Evolutionary conservation across 2,329 filamentous ascomycete genomes (phyloP).

Genomic region (Trichoderma breve): DNA sequence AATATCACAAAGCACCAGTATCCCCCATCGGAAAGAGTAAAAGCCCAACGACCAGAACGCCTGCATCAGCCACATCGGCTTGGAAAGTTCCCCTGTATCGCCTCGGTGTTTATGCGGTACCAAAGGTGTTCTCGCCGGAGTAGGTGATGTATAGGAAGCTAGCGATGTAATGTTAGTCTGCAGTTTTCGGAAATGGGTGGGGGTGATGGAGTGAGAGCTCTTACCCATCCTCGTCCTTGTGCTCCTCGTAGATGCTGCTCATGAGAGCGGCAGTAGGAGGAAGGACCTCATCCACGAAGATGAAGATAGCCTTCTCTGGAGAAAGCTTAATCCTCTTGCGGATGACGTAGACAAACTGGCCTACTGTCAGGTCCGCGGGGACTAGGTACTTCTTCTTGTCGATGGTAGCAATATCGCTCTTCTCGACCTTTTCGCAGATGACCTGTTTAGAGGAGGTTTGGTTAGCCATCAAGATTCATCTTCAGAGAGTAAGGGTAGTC

Average conservation of each 20-base stretch:
- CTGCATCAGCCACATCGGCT: slow-evolving; percentile 32
- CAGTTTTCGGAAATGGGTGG: neutral
- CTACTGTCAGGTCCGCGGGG: slow-evolving; percentile 93
- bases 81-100: slow-evolving; percentile 7
- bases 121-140: slow-evolving; percentile 99
- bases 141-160: slow-evolving; percentile 99
- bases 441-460: slow-evolving; percentile 56
- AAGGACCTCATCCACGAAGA: slow-evolving; percentile 98
- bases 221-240: slow-evolving; percentile 80
- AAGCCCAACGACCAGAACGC: slow-evolving; percentile 37
- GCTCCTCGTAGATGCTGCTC: slow-evolving; percentile 99
- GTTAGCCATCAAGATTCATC: neutral
- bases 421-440: slow-evolving; percentile 99
- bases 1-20: slow-evolving; percentile 30
- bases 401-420: slow-evolving; percentile 98
- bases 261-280: slow-evolving; percentile 96
- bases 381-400: slow-evolving; percentile 99
- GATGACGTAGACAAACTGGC: slow-evolving; percentile 99
- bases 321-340: slow-evolving; percentile 99
- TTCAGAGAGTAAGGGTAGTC: neutral
- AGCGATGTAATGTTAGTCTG: slow-evolving; percentile 22
- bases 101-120: slow-evolving; percentile 38
- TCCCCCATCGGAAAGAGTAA: slow-evolving; percentile 28
- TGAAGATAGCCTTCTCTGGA: slow-evolving; percentile 99
- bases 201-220: slow-evolving; percentile 26